Percentiles rank a stretch among this genome's conserved stretches.
Evolutionary conservation across 108 stramenopile species (phyloP).

Genomic region (Pseudonitzschia multiseries): DNA sequence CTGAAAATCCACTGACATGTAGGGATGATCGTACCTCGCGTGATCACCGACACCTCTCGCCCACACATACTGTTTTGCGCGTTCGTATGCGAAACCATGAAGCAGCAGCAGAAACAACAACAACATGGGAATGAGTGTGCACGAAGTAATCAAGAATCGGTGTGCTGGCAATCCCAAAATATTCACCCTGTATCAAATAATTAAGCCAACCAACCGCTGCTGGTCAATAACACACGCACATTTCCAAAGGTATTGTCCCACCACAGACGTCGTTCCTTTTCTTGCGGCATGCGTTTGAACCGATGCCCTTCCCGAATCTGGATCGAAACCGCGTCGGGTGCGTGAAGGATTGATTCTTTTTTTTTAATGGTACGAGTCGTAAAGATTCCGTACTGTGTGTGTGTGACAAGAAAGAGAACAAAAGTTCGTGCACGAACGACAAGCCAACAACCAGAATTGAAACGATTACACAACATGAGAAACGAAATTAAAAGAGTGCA

Average conservation of each 20-base stretch:
- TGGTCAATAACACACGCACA: background rate
- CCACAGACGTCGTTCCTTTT: background rate
- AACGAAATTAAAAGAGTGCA: background rate
- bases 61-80: constrained; percentile 8
- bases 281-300: constrained; percentile 1
- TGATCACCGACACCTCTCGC: constrained; percentile 3
- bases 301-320: constrained; percentile 6
- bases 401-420: background rate
- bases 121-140: background rate
- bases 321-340: constrained; percentile 4
- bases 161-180: background rate
- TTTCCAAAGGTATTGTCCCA: constrained; percentile 17
- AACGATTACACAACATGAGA: background rate
- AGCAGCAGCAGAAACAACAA: background rate
- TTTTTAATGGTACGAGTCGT: background rate
- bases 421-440: background rate
- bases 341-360: constrained; percentile 9
- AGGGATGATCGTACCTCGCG: constrained; percentile 2
- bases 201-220: background rate
- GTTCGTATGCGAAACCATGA: background rate
- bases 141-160: too few species aligned
- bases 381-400: constrained; percentile 13
- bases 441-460: background rate
- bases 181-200: background rate
- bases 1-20: constrained; percentile 32